phyloP scores from a whole-genome alignment of 2,329 filamentous ascomycete genomes.

The Pseudocercospora eumusae region DNA sequence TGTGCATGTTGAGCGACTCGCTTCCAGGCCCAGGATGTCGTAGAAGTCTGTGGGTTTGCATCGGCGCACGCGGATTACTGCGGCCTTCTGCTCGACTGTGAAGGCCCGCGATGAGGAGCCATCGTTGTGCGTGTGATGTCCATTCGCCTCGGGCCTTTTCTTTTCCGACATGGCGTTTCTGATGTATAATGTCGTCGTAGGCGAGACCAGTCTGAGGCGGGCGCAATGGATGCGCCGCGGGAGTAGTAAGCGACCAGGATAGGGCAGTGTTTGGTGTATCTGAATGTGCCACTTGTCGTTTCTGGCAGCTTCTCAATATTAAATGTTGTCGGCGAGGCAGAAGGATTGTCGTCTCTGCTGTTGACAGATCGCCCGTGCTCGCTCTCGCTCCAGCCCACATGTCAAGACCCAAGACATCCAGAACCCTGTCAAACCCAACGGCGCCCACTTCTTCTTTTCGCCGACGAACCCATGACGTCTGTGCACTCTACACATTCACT shows the following conservation, averaged over 20 bases:
- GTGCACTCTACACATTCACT: constrained; percentile 21
- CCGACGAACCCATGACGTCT: constrained; percentile 15
- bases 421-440: constrained; percentile 8
- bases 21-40: constrained; percentile 80
- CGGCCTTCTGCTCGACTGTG: constrained; percentile 87
- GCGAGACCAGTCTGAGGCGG: constrained; percentile 1
- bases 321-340: neutral
- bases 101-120: constrained; percentile 75
- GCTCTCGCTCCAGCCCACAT: constrained; percentile 5
- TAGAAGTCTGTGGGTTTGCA: constrained; percentile 89
- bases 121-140: constrained; percentile 68
- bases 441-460: neutral
- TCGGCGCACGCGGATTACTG: constrained; percentile 82
- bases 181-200: neutral
- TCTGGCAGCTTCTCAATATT: neutral
- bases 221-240: constrained; percentile 19
- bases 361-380: constrained; percentile 24
- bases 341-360: constrained; percentile 9
- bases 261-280: neutral
- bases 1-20: constrained; percentile 63
- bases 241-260: constrained; percentile 2
- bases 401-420: neutral
- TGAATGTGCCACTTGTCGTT: neutral
- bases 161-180: constrained; percentile 24
- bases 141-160: constrained; percentile 22